Conservation (phyloP, 1,284 basidiomycete species). For the Leccinum huronense region DNA sequence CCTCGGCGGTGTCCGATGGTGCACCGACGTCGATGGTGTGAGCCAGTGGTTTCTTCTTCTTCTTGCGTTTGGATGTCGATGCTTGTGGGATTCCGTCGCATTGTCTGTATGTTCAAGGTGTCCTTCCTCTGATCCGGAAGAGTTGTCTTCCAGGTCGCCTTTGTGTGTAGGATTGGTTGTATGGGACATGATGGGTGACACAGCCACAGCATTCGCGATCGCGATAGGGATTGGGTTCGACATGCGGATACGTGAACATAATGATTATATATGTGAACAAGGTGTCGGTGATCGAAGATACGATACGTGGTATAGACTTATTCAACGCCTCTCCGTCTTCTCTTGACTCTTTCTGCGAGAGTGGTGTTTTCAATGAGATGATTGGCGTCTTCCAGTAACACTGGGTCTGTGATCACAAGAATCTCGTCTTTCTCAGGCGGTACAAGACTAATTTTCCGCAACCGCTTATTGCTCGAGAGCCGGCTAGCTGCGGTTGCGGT, state of each 20-base stretch:
- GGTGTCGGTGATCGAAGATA: neutral
- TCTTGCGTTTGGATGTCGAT: conserved; percentile 64
- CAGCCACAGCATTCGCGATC: neutral
- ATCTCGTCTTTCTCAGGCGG: neutral
- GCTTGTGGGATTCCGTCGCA: conserved; percentile 27
- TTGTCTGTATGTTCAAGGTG: conserved; percentile 31
- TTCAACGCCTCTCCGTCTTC: neutral
- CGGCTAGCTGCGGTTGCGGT: neutral
- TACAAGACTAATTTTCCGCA: neutral
- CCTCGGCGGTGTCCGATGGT: conserved; percentile 51
- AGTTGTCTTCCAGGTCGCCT: conserved; percentile 33
- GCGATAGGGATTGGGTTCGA: too few relatives aligned
- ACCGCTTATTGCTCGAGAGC: neutral
- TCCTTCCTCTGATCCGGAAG: conserved; percentile 38
- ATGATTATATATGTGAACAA: conserved; percentile 19
- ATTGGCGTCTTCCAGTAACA: neutral
- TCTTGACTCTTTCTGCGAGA: neutral
- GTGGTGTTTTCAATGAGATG: neutral
- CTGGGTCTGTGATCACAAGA: neutral
- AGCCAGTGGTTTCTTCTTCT: conserved; percentile 56
- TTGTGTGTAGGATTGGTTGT: conserved; percentile 40
- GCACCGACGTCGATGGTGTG: conserved; percentile 16
- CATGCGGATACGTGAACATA: too few relatives aligned
- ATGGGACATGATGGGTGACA: conserved; percentile 22
- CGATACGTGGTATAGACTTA: neutral